phyloP scores from a whole-genome alignment of 73 alveolate species.

The Tetrahymena malaccensis region DNA sequence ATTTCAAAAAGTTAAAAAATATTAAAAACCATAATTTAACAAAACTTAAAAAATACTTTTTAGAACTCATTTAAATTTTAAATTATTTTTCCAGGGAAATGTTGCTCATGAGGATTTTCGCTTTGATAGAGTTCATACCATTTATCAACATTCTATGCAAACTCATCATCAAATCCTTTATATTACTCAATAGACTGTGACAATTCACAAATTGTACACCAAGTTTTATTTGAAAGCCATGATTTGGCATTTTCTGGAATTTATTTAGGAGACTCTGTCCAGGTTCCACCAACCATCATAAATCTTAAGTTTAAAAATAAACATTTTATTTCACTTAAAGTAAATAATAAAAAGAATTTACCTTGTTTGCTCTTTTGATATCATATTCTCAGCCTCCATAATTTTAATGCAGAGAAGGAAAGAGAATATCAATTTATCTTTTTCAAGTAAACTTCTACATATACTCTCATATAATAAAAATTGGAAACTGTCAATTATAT shows the following conservation, averaged over 20 bases:
- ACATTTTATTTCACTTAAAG: not conserved
- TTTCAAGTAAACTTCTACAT: constrained; percentile 96
- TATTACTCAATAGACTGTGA: not conserved
- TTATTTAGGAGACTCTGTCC: not conserved
- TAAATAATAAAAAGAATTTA: not conserved
- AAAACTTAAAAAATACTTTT: not conserved
- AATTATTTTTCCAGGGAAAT: not conserved
- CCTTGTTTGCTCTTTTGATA: constrained; percentile 73
- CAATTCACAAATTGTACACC: not conserved
- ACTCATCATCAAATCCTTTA: constrained; percentile 56
- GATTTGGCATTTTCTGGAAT: not conserved
- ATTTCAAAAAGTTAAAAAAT: not conserved
- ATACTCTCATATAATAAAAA: constrained; percentile 67
- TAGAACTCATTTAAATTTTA: not conserved
- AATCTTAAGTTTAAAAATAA: constrained; percentile 3
- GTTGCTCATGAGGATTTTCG: not conserved
- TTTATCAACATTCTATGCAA: constrained; percentile 61
- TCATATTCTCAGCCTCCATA: constrained; percentile 60
- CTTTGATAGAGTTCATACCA: constrained; percentile 72
- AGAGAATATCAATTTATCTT: constrained; percentile 92
- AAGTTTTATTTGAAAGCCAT: not conserved
- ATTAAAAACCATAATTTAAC: not conserved
- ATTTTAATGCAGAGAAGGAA: constrained; percentile 70
- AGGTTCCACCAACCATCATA: constrained; percentile 57
- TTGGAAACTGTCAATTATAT: constrained; percentile 56